Base-by-base conservation (phyloP, 805 yeast genomes). In the Hermanozyma aechmeae region DNA sequence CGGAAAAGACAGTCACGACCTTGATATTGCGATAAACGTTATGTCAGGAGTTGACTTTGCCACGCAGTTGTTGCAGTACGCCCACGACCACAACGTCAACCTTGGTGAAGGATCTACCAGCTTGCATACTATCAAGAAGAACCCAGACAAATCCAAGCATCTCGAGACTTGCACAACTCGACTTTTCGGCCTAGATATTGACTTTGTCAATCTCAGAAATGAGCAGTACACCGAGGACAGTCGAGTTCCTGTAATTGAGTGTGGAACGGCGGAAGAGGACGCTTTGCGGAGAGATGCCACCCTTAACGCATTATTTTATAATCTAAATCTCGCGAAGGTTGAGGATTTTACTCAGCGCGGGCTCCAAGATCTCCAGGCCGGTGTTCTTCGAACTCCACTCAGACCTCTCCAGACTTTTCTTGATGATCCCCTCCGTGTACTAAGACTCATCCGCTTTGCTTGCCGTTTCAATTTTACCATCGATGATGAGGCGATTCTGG, bases 121-220 rank as follows among this genome's bases (percentile, higher is more conserved):
- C 6, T 67, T 84, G 19, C 95, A 87, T 49, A 82, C 79, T 33
- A 86, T 92, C 37, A 86, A 82, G 36, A 77, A 78, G 50, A 92
- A 93, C 53, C 98, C 98, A 1, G 96, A 83, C 38, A 89, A 87
- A 52, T 81, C 95, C 2, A 93, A 92, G 57, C 99, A 92, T 59
- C 60, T 92, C 42, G 99, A 92, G 45, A 93, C 99, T 1, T 93
- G 96, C 24, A 92, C 96, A 3, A 86, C 96, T 1, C 81, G 76
- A 45, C 54, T 92, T 8, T 83, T 70, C 46, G 93, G 78, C 1
- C 51, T 79, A n/a, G 95, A 85, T 45, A 73, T 92, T 30, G 99
- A 92, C 57, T 85, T 92, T 50, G 98, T 93, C 28, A 89, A 89
- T 52, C 62, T 92, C 39, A 63, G 99, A 39, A 76, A 79, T 22